Base-by-base conservation (phyloP, 345 rosid genomes). In the Populus simonii region DNA sequence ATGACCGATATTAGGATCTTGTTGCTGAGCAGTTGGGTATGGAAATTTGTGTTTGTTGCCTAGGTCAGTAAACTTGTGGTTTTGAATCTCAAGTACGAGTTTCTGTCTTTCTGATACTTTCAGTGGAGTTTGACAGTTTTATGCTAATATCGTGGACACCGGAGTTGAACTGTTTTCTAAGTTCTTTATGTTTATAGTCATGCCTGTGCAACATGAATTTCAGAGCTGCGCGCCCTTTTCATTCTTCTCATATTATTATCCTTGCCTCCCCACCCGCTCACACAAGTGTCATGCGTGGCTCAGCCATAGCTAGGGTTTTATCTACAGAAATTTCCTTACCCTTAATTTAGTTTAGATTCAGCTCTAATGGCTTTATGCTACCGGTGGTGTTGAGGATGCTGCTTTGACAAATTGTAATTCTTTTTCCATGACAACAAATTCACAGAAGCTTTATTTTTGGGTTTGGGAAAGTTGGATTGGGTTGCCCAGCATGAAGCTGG, bases 1-100 rank as follows among this genome's bases (percentile, higher is more conserved):
- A 81, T 68, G 90, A 84, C 75, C 86, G 89, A 72, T 84, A 86
- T 85, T 87, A 83, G 80, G 73, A 31, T 49, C n/a, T 25, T 36
- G 74, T 70, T 73, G 79, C 29, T 31, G 65, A 77, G 71, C 35
- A 20, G 71, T 68, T 61, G 66, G 69, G 66, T 23, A 43, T 57
- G 66, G 53, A n/a, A 80, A 73, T 45, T 29, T 80, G 72, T 61
- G 61, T 23, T 72, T 45, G 27, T 16, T 66, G 31, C 41, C 72
- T 77, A 72, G 80, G 74, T 74, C 29, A 66, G 68, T 72, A 73
- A 80, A 76, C 73, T 70, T 47, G 27, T 62, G 73, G 77, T 57
- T 57, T 39, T 69, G 51, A 23, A 69, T 49, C 68, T 31, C 59
- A 76, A 75, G 77, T 65, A 66, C 36, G 78, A 72, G 66, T 70